Conservation (phyloP, 1,284 basidiomycete genomes). For the Trichosporon coremiiforme region DNA sequence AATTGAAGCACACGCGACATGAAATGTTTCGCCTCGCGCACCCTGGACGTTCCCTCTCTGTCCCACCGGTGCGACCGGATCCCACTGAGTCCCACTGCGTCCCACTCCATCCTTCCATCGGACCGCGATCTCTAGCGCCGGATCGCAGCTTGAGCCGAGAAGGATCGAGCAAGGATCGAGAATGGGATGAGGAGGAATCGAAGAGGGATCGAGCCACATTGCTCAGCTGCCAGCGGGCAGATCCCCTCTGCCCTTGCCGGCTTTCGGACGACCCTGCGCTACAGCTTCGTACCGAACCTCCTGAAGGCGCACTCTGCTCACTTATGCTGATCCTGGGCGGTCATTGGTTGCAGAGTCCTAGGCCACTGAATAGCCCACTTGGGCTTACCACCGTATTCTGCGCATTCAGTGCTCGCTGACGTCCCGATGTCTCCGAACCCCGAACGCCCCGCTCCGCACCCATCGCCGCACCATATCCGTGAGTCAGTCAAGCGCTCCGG, state of each 20-base stretch:
- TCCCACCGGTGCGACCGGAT: neutral
- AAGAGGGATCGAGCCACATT: too few relatives aligned
- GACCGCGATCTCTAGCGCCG: neutral
- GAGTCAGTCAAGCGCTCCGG: neutral
- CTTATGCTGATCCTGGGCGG: neutral
- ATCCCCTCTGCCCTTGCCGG: neutral
- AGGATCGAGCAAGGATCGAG: neutral
- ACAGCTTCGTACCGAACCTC: neutral
- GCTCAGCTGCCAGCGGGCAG: neutral
- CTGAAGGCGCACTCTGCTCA: neutral
- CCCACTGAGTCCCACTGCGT: neutral
- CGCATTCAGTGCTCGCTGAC: neutral
- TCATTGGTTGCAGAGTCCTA: neutral
- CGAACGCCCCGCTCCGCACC: neutral
- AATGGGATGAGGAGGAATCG: neutral
- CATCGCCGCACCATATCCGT: neutral
- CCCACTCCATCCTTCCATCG: neutral
- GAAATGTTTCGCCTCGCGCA: constrained; percentile 10
- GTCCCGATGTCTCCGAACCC: neutral
- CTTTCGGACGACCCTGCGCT: neutral
- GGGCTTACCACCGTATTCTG: neutral
- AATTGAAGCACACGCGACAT: constrained; percentile 14
- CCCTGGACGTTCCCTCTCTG: neutral
- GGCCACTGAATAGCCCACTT: too few relatives aligned
- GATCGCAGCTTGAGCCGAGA: neutral